Base-by-base conservation (phyloP, 768 basidiomycete species). In the Cystobasidium ongulense region DNA sequence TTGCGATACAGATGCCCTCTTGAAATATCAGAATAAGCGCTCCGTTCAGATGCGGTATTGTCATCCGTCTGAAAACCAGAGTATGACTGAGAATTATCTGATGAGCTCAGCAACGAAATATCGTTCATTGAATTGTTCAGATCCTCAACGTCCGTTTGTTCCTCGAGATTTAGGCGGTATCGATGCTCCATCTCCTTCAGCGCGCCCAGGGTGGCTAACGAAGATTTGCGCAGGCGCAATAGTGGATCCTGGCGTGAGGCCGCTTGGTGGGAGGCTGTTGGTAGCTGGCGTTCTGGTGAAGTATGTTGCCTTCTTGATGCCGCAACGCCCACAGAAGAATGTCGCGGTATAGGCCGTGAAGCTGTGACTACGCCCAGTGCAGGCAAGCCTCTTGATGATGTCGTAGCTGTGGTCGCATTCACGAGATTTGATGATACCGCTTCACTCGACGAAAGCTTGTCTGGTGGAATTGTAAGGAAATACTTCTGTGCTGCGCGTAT, bases 401-500 rank as follows among this genome's bases (percentile, higher is more conserved):
- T 39, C 23, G 31, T 41, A 8, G 63, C 4, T 8, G 27, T 54
- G 23, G 50, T 10, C 7, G 61, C 43, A 57, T 4, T 7, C 21
- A 11, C 1, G 29, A 15, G 38, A n/a, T 8, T 8, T 27, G 57
- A 35, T 1, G 41, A 52, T n/a, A n/a, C 59, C 63, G 31, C 23
- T 29, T 18, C 63, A 41, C 63, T 38, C 11, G 39, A 11, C 17
- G 62, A 29, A 7, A 71, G 67, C n/a, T 59, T 59, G 52, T 71
- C 89, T 78, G 91, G 88, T 0, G 91, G 91, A 17, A 93, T 86
- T 0, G 89, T 87, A 36, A 93, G 83, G 23, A 92, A 82, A 80
- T 92, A 93, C 80, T 90, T 90, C 15, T 92, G 86, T 36, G 91
- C 89, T 17, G 88, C 88, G 38, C 92, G 87, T 59, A 96, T 87